Base-by-base conservation (phyloP, 2,329 filamentous ascomycete species). In the Fusarium haematococcum region DNA sequence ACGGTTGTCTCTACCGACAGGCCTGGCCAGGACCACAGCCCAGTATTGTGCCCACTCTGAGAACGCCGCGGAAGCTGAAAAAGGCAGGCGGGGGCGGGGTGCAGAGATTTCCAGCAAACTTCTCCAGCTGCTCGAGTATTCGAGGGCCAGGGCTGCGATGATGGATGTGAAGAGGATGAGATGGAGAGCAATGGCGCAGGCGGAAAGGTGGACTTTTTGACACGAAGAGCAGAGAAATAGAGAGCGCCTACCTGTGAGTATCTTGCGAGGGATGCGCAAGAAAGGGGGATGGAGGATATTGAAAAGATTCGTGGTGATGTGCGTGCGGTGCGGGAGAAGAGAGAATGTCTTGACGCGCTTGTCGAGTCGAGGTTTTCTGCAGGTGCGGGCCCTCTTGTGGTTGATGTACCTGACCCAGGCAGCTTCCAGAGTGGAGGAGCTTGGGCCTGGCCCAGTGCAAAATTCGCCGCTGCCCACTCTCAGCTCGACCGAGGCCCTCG, bases 61-160 rank as follows among this genome's bases (percentile, higher is more conserved):
- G 61, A 65, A 65, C 65, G 70, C 65, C 39, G 41, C 59, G 60
- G 63, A 64, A 68, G 67, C 76, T 75, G 71, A 68, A 77, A 76
- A 65, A 66, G 71, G 77, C 75, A 76, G 77, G 77, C 77, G 77
- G 77, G 77, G 77, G 77, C 77, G 77, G 77, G 77, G 77, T 79
- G 77, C 77, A 79, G 77, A 79, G 77, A 79, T 79, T 79, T 77
- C 73, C 72, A 63, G 75, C 58, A 45, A 68, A 54, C 65, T 74
- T 76, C 63, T 60, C 68, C 58, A 65, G 63, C 57, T 68, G 74
- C 41, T 56, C 41, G 37, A 68, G 73, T 70, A 63, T 68, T 41
- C 61, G 52, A 61, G 23, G 59, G 50, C 30, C 52, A 65, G 48
- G 35, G 68, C 50, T 60, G 48, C 23, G 45, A 62, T 52, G 52